Conservation (phyloP, 768 basidiomycete genomes). For the Pisolithus microcarpus region DNA sequence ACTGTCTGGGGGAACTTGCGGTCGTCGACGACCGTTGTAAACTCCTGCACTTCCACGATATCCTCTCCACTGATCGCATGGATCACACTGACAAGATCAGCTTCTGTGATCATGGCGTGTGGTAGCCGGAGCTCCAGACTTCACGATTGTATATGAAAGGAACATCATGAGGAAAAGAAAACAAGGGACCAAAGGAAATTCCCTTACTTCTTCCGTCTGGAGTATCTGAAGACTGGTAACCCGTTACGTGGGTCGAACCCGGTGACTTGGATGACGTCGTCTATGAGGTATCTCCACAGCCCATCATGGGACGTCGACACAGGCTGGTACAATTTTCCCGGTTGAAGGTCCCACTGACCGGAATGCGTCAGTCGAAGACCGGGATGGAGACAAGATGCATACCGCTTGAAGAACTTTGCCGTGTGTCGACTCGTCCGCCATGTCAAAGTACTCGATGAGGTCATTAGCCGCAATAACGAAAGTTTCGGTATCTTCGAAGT, state of each 20-base stretch:
- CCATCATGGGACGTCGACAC: slow-evolving; percentile 7
- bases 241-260: slow-evolving; percentile 8
- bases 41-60: slow-evolving; percentile 3
- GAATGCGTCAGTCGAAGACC: not conserved
- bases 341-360: slow-evolving; percentile 1
- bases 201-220: slow-evolving; percentile 7
- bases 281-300: slow-evolving; percentile 7
- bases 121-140: not conserved
- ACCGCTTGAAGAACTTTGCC: not conserved
- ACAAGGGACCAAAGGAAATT: not conserved
- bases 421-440: not conserved
- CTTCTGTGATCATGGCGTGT: not conserved
- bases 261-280: slow-evolving; percentile 4
- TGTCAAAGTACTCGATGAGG: slow-evolving; percentile 4
- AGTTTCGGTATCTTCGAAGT: not conserved
- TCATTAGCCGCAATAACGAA: slow-evolving; percentile 2
- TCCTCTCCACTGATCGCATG: not conserved
- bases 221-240: slow-evolving; percentile 1
- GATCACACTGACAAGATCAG: not conserved
- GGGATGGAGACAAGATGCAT: too few species aligned
- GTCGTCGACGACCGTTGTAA: slow-evolving; percentile 2
- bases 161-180: not conserved
- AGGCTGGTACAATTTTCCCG: slow-evolving; percentile 3
- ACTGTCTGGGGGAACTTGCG: not conserved
- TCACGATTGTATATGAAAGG: not conserved